phyloP scores from a whole-genome alignment of 2,329 filamentous ascomycete genomes.

The Apiospora saccharicola region DNA sequence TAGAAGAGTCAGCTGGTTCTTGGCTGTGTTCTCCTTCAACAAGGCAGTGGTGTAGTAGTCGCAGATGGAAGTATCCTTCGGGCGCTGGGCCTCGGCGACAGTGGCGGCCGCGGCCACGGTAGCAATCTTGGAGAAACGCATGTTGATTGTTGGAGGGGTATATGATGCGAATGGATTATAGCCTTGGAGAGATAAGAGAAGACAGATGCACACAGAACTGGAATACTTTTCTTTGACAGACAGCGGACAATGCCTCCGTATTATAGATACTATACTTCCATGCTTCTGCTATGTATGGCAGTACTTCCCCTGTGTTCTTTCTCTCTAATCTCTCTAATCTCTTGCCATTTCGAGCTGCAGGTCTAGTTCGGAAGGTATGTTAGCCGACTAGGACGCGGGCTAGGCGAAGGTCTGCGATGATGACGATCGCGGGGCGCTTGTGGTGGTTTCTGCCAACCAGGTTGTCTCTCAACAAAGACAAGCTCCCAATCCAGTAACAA shows the following conservation, averaged over 20 bases:
- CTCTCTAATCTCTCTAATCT: background rate
- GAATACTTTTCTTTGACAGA: background rate
- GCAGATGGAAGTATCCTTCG: constrained; percentile 60
- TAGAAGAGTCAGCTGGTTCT: constrained; percentile 63
- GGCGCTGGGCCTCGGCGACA: constrained; percentile 52
- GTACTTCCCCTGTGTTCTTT: background rate
- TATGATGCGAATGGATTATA: background rate
- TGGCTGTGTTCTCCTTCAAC: constrained; percentile 64
- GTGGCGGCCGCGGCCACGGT: constrained; percentile 38
- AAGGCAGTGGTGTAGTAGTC: constrained; percentile 70
- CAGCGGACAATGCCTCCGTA: background rate
- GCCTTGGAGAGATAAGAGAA: background rate
- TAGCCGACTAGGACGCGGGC: background rate
- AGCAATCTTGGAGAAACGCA: constrained; percentile 37
- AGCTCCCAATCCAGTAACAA: constrained; percentile 16
- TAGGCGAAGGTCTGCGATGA: background rate
- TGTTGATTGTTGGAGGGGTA: constrained; percentile 29
- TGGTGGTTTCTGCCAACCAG: constrained; percentile 5
- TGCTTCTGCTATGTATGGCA: background rate
- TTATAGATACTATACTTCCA: background rate
- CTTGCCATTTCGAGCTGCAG: background rate
- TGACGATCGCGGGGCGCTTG: constrained; percentile 10
- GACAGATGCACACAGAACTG: background rate
- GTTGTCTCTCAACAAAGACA: constrained; percentile 13
- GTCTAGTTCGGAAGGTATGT: background rate